Evolutionary conservation across 116 monocot genomes (phyloP), one percentile per base, ranked within the genome.

Genomic region (Posidonia oceanica): DNA sequence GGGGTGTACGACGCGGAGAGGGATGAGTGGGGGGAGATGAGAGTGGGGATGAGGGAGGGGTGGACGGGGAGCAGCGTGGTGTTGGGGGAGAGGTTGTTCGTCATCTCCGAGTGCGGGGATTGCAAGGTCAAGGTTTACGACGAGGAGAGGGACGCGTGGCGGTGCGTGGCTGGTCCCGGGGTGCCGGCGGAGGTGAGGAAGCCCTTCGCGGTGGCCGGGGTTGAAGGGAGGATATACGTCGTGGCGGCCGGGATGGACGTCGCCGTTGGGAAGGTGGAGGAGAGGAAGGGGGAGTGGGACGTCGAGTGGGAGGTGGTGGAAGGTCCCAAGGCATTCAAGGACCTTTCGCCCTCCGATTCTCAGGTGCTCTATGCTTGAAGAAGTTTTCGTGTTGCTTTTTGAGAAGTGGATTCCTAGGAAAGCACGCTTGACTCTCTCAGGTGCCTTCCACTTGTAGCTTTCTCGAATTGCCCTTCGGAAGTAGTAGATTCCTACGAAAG

Each of bases 31-130:
- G 64, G 54, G 66, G 82, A 84, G 76, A 93, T 93, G 93, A 39
- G 67, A 39, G 51, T 23, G 6, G 88, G 93, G 75, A 77, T 93
- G 86, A 39, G 82, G 39, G 86, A 86, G 61, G 93, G 93, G 21
- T 93, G 93, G 93, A 93, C 93, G 36, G 93, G 93, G 16, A 63
- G 66, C 39, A 82, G 86, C 77, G 86, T 75, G 38, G 80, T 84
- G 64, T 69, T 79, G 20, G 75, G 75, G 17, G 76, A 64, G 4
- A 64, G 57, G 39, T 52, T 89, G 18, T 79, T 84, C 67, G 76
- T 93, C n/a, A 68, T 93, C 3, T 70, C 84, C 29, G 89, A 93
- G 77, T 86, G 74, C 44, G 89, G 93, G 0, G 86, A 86, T 42
- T 61, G 84, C 15, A 58, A 74, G 66, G 71, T 89, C 55, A 93